Percentiles rank a stretch among this genome's conserved stretches.
These are phyloP conservation scores for Sicyos baderoa DNA, from an alignment of 306 rosid species.

Conservation along the genomic window DNA sequence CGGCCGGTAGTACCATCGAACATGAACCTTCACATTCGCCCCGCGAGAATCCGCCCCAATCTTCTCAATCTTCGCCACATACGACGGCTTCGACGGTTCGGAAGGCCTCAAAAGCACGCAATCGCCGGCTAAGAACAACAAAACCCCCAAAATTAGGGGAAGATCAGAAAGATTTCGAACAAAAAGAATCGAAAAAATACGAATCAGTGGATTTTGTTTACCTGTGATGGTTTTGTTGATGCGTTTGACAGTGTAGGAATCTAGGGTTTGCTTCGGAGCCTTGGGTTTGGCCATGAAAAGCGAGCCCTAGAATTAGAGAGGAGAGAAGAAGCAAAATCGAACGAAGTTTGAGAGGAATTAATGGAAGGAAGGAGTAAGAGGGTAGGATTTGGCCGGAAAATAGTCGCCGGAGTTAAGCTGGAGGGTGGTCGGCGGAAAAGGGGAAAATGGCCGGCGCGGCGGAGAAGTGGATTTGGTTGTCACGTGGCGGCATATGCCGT, in stretches of 20 bases:
- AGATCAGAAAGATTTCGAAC: neutral
- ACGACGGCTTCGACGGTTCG: conserved; percentile 68
- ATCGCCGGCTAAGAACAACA: conserved; percentile 51
- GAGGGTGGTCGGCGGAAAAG: neutral
- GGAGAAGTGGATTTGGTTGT: conserved; percentile 10
- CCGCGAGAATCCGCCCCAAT: conserved; percentile 94
- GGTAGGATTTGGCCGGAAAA: neutral
- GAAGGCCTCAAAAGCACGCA: conserved; percentile 91
- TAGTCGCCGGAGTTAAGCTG: conserved; percentile 5
- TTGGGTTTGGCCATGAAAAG: conserved; percentile 75
- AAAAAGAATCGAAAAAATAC: neutral
- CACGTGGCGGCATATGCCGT: conserved; percentile 4
- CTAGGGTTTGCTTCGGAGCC: conserved; percentile 84
- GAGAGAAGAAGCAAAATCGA: conserved; percentile 10
- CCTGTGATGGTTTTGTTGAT: conserved; percentile 70
- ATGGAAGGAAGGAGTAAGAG: neutral
- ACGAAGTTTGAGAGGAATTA: neutral
- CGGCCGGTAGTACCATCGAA: conserved; percentile 95
- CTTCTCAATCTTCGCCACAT: conserved; percentile 87
- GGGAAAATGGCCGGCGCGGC: neutral
- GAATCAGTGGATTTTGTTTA: conserved; percentile 3
- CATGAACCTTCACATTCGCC: conserved; percentile 71
- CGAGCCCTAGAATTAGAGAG: neutral
- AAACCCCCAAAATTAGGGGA: neutral
- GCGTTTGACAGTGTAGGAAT: conserved; percentile 82